A percentile compares a stretch with the other conserved stretches of the same genome.
Conservation (phyloP, 2,329 filamentous ascomycete genomes). For the Paecilomyces formosus region DNA sequence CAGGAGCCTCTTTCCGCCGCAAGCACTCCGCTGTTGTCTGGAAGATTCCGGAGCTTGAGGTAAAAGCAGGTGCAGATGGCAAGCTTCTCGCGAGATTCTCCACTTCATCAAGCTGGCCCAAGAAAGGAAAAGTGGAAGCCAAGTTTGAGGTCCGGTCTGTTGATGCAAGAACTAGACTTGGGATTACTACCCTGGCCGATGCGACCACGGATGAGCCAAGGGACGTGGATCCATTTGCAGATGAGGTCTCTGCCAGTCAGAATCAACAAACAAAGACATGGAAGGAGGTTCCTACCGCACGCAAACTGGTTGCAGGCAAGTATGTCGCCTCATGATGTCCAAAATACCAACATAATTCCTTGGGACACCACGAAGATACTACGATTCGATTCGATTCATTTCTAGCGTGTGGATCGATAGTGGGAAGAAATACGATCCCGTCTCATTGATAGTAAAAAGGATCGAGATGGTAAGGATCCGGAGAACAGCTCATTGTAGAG, state of each 20-base stretch:
- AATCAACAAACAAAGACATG: slow-evolving; percentile 41
- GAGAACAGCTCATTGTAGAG: not conserved
- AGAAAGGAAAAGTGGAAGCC: slow-evolving; percentile 71
- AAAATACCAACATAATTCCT: not conserved
- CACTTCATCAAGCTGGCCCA: slow-evolving; percentile 62
- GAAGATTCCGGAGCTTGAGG: slow-evolving; percentile 42
- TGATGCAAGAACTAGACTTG: slow-evolving; percentile 57
- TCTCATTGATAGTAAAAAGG: slow-evolving; percentile 4
- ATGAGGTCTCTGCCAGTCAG: slow-evolving; percentile 27
- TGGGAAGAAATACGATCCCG: not conserved
- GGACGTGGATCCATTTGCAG: slow-evolving; percentile 42
- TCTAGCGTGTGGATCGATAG: not conserved
- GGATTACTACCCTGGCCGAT: slow-evolving; percentile 40
- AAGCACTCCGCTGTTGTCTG: slow-evolving; percentile 40
- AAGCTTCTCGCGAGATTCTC: slow-evolving; percentile 79
- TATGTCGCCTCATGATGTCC: slow-evolving; percentile 52
- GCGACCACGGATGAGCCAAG: slow-evolving; percentile 16
- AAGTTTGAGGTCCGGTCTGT: slow-evolving; percentile 64
- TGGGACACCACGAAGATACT: not conserved
- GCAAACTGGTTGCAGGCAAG: slow-evolving; percentile 66
- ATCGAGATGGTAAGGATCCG: not conserved
- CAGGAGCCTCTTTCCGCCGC: slow-evolving; percentile 37
- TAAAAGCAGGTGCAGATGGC: slow-evolving; percentile 49
- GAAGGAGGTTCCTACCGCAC: slow-evolving; percentile 58
- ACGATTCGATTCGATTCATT: not conserved